A percentile compares a stretch with the other conserved stretches of the same genome.
Conservation (phyloP, 441 rosid genomes). For the Melastoma candidum region DNA sequence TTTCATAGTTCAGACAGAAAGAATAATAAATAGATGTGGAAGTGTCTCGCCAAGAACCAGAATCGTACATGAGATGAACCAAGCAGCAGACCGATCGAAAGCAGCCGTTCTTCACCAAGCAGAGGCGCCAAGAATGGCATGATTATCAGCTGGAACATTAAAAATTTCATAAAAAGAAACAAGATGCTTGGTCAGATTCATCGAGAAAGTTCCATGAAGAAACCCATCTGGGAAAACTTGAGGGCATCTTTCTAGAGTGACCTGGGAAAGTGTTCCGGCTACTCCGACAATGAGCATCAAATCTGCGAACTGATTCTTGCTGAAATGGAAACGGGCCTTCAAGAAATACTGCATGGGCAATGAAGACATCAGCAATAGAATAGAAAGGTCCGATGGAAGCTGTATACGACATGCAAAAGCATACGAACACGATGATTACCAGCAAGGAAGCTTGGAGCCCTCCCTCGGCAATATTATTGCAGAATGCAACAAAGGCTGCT, state of each 20-base stretch:
- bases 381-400: background rate
- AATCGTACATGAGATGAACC: slow-evolving; percentile 37
- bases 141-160: slow-evolving; percentile 48
- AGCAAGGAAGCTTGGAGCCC: slow-evolving; percentile 46
- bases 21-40: too few relatives aligned
- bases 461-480: slow-evolving; percentile 57
- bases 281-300: slow-evolving; percentile 41
- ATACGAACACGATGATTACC: slow-evolving; percentile 26
- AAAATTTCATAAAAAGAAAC: background rate
- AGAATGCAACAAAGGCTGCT: slow-evolving; percentile 68
- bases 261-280: slow-evolving; percentile 58
- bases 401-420: background rate
- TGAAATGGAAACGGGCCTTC: slow-evolving; percentile 84
- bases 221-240: background rate
- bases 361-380: background rate
- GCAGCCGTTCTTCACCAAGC: slow-evolving; percentile 53
- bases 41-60: background rate
- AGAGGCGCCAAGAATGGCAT: slow-evolving; percentile 54
- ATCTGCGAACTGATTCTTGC: slow-evolving; percentile 78
- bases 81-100: slow-evolving; percentile 57
- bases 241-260: background rate
- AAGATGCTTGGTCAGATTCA: background rate
- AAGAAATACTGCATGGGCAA: slow-evolving; percentile 51
- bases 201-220: background rate
- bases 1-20: too few relatives aligned